Percentiles rank a stretch among this genome's conserved stretches.
These are phyloP conservation scores for Penicillium sp. DNA, from an alignment of 2,329 filamentous ascomycete species.

Conservation along the genomic window DNA sequence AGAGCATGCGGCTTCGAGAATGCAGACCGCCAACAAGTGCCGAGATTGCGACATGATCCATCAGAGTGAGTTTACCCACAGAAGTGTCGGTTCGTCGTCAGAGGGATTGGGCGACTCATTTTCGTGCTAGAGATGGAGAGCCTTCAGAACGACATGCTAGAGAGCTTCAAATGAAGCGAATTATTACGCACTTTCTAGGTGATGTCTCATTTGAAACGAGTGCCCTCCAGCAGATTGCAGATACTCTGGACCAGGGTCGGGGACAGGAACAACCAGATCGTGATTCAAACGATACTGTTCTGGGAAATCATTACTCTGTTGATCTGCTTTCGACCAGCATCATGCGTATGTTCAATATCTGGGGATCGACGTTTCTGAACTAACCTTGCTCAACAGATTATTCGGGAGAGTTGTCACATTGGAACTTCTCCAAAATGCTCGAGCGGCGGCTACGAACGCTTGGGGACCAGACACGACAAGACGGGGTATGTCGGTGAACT, in stretches of 20 bases:
- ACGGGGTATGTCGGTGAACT: background rate
- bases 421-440: constrained; percentile 5
- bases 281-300: background rate
- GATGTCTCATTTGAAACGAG: constrained; percentile 2
- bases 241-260: background rate
- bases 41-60: background rate
- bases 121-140: background rate
- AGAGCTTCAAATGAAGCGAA: constrained; percentile 4
- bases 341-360: constrained; percentile 1
- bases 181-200: background rate
- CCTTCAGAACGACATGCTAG: background rate
- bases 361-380: background rate
- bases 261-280: background rate
- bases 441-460: background rate
- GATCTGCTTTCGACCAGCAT: constrained; percentile 1
- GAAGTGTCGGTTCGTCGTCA: background rate
- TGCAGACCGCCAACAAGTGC: background rate
- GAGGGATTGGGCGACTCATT: background rate
- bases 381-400: background rate
- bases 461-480: background rate
- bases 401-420: constrained; percentile 1
- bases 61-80: background rate
- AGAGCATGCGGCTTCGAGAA: background rate
- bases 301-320: background rate
- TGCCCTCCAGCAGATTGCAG: background rate